phyloP scores from a whole-genome alignment of 1,139 yeast genomes.

The Scheffersomyces cryptocercus region DNA sequence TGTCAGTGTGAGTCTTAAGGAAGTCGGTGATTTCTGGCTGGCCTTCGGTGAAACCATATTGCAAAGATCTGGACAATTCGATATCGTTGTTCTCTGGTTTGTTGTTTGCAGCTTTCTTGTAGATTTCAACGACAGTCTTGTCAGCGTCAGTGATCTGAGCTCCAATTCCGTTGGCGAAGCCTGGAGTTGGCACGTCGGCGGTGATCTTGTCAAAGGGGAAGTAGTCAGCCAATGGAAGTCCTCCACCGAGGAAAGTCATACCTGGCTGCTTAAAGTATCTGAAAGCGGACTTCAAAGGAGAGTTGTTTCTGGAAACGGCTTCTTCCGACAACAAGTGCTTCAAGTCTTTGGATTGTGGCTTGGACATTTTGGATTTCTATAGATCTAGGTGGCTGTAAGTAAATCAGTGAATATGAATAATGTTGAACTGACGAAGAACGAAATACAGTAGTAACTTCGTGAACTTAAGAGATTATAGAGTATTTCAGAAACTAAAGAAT shows the following conservation, averaged over 20 bases:
- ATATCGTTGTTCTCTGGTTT: constrained; percentile 52
- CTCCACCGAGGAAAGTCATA: constrained; percentile 91
- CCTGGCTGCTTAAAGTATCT: constrained; percentile 72
- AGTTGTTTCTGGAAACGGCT: constrained; percentile 72
- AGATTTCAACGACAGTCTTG: constrained; percentile 46
- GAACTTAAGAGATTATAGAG: neutral
- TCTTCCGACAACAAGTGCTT: constrained; percentile 76
- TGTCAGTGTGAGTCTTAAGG: constrained; percentile 73
- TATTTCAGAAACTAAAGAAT: neutral
- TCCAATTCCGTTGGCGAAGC: constrained; percentile 75
- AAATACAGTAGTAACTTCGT: too few species aligned
- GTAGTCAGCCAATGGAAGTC: constrained; percentile 84
- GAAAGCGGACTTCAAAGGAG: constrained; percentile 84
- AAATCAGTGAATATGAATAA: neutral
- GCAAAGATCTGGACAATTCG: constrained; percentile 82
- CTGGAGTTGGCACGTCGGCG: constrained; percentile 74
- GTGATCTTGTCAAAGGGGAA: constrained; percentile 84
- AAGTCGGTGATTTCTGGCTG: constrained; percentile 67
- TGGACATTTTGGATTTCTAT: constrained; percentile 8
- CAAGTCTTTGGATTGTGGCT: constrained; percentile 60
- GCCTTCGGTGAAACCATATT: constrained; percentile 87
- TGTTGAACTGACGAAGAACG: neutral
- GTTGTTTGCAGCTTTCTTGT: constrained; percentile 38
- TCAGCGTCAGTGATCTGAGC: constrained; percentile 56
- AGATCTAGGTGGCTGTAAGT: neutral